phyloP scores from a whole-genome alignment of 1,139 yeast genomes.

The Yamadazyma dendronema region DNA sequence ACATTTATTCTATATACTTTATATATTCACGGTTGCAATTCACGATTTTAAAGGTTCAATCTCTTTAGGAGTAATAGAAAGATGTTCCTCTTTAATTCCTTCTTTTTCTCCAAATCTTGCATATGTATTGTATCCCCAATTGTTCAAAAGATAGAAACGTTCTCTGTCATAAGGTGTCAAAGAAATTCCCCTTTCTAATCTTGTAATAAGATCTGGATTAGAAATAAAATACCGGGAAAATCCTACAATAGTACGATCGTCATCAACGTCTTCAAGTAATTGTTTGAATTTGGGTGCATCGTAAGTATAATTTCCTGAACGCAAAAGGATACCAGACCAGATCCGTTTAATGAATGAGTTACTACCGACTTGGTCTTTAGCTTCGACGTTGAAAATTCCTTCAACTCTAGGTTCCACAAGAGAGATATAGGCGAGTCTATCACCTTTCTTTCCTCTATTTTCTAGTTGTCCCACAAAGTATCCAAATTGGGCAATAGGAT shows the following conservation, averaged over 20 bases:
- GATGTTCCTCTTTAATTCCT: neutral
- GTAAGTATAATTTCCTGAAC: slow-evolving; percentile 44
- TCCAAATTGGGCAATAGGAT: slow-evolving; percentile 34
- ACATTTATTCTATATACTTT: no score
- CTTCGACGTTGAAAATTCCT: slow-evolving; percentile 38
- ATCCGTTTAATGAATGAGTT: slow-evolving; percentile 37
- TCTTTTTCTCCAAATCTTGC: slow-evolving; percentile 7
- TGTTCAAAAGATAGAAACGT: slow-evolving; percentile 20
- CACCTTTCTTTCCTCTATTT: slow-evolving; percentile 35
- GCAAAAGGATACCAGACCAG: slow-evolving; percentile 48
- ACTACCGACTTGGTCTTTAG: slow-evolving; percentile 37
- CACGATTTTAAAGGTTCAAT: no score
- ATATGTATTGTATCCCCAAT: slow-evolving; percentile 29
- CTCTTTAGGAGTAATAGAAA: neutral
- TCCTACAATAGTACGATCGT: slow-evolving; percentile 41
- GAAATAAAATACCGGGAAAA: slow-evolving; percentile 48
- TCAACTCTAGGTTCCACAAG: slow-evolving; percentile 44
- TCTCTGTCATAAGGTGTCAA: slow-evolving; percentile 20
- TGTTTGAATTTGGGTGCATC: slow-evolving; percentile 17
- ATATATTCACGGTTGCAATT: no score
- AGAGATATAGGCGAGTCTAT: slow-evolving; percentile 48
- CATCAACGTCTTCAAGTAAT: slow-evolving; percentile 21
- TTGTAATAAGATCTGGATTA: slow-evolving; percentile 51
- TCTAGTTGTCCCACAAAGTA: slow-evolving; percentile 38
- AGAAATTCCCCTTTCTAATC: slow-evolving; percentile 34